These are phyloP conservation scores for Prunus yedoensis DNA, from an alignment of 331 rosid genomes.

Conservation along the genomic window DNA sequence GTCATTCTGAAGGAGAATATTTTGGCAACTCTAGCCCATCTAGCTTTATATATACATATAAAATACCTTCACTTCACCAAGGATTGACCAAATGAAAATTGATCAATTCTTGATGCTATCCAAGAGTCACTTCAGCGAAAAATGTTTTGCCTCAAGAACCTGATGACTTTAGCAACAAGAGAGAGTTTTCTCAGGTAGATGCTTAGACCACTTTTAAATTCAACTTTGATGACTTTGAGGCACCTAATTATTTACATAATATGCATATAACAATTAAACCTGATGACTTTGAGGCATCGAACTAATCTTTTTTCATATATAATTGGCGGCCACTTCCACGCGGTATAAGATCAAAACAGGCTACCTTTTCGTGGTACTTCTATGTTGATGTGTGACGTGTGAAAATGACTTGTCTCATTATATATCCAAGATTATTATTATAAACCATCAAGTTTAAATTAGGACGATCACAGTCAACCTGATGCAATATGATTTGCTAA, in stretches of 20 bases:
- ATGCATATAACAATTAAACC: neutral
- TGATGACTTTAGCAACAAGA: slow-evolving; percentile 18
- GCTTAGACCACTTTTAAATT: slow-evolving; percentile 8
- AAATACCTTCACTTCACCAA: neutral
- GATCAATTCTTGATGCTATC: slow-evolving; percentile 28
- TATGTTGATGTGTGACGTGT: no score
- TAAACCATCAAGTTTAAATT: no score
- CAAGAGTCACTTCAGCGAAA: slow-evolving; percentile 21
- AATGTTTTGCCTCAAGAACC: slow-evolving; percentile 21
- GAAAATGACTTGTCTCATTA: no score
- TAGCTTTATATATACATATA: neutral
- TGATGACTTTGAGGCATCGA: neutral
- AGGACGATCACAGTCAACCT: no score
- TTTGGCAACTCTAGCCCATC: slow-evolving; percentile 19
- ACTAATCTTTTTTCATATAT: no score
- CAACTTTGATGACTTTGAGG: slow-evolving; percentile 1
- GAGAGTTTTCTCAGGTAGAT: neutral
- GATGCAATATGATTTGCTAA: no score
- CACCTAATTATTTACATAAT: neutral
- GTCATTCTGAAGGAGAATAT: slow-evolving; percentile 6
- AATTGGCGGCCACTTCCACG: no score
- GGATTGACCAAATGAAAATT: slow-evolving; percentile 27
- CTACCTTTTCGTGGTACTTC: no score
- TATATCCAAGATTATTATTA: no score
- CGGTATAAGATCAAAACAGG: no score